Evolutionary conservation across 805 yeast species (phyloP).

Genomic region (Lipomyces oligophaga): DNA sequence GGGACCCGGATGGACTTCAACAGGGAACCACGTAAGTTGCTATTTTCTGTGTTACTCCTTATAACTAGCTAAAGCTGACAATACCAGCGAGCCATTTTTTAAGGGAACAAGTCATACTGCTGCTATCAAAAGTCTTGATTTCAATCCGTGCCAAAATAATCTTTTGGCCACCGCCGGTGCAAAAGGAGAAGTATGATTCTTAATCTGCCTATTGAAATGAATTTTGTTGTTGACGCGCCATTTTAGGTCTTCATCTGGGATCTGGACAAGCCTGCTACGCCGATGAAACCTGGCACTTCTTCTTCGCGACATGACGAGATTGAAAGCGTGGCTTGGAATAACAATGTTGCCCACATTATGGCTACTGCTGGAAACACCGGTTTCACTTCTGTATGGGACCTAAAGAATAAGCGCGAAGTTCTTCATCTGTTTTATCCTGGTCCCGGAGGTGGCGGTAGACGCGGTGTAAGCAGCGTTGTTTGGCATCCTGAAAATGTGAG

Average conservation of each 20-base stretch:
- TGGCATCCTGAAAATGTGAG: conserved; percentile 81
- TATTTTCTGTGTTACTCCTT: not conserved
- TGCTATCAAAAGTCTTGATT: conserved; percentile 66
- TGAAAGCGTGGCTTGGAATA: conserved; percentile 84
- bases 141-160: conserved; percentile 69
- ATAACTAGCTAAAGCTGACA: not conserved
- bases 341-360: conserved; percentile 73
- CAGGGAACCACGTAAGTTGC: conserved; percentile 15
- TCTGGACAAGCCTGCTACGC: conserved; percentile 53
- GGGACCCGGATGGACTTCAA: conserved; percentile 56
- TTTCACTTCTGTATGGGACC: conserved; percentile 89
- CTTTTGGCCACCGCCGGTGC: conserved; percentile 82
- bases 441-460: conserved; percentile 44
- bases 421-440: conserved; percentile 71
- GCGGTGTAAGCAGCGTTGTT: conserved; percentile 73
- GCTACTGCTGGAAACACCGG: conserved; percentile 87
- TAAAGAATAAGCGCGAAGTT: conserved; percentile 82
- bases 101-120: conserved; percentile 60
- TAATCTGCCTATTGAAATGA: not conserved
- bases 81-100: conserved; percentile 46
- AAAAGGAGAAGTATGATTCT: conserved; percentile 56
- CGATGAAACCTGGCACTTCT: conserved; percentile 66
- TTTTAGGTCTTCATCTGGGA: conserved; percentile 76
- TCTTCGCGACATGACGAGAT: conserved; percentile 80
- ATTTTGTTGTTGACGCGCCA: not conserved